Base-by-base conservation (phyloP, 495 filamentous ascomycete species). In the Viridothelium virens region DNA sequence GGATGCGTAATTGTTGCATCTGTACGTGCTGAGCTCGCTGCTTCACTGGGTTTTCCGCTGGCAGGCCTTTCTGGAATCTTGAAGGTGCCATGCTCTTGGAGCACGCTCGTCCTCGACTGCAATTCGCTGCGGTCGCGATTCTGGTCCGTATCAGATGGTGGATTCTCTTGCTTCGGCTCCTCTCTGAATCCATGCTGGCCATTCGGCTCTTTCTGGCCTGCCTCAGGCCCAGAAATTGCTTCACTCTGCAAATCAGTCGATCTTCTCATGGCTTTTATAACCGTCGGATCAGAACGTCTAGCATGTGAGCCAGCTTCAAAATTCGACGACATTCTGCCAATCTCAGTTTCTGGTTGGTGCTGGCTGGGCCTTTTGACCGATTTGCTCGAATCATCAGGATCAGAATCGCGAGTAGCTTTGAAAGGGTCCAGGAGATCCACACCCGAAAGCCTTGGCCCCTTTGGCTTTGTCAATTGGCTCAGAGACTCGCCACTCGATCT, bases 401-500 rank as follows among this genome's bases (percentile, higher is more conserved):
- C 5, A 18, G 48, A 36, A 59, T 36, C 25, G 10, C 6, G 53
- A 7, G 53, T 10, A 18, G 3, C 18, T 59, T 59, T 59, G 53
- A 5, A 2, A 36, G 31, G 33, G 10, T 59, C 53, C 10, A 36
- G 31, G 31, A 18, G 14, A 34, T 33, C 53, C 18, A 36, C 5
- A 59, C 31, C 36, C 36, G 53, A 59, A 36, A 59, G 53, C 36
- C 53, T 59, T 36, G 53, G 53, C 7, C 53, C 53, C 36, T 59
- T 59, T 18, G 53, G 36, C 14, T 59, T 59, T 5, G 36, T 18
- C 7, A 31, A 31, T 14, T 59, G n/a, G 14, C 18, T 59, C 5
- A 59, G 53, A 18, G n/a, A 36, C 14, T 59, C 53, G 14, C 53
- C 53, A 59, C 53, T 59, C 53, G 53, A 59, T 14, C 53, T 59